Conservation (phyloP, 768 basidiomycete genomes). For the Leccinum disarticulatum region DNA sequence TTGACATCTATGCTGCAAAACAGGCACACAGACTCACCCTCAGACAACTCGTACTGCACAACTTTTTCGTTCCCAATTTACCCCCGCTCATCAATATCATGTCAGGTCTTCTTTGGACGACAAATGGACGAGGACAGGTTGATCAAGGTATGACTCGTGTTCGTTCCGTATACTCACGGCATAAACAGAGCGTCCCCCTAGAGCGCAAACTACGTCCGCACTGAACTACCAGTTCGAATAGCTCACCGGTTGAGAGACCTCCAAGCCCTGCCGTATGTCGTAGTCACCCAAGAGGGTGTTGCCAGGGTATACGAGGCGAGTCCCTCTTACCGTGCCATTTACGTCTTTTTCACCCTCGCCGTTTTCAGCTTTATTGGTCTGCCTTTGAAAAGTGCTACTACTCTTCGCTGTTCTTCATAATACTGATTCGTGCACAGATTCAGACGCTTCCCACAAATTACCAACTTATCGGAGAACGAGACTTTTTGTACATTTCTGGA, state of each 20-base stretch:
- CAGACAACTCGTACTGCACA: slow-evolving; percentile 71
- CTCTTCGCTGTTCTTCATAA: slow-evolving; percentile 1
- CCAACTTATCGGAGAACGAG: slow-evolving; percentile 70
- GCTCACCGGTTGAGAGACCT: slow-evolving; percentile 86
- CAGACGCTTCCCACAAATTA: slow-evolving; percentile 71
- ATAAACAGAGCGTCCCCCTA: slow-evolving; percentile 27
- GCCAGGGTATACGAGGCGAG: slow-evolving; percentile 81
- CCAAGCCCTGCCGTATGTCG: slow-evolving; percentile 82
- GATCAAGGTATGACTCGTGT: slow-evolving; percentile 53
- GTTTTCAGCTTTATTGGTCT: slow-evolving; percentile 72
- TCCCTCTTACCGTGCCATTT: slow-evolving; percentile 5
- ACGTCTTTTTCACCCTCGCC: slow-evolving; percentile 2
- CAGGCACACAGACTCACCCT: slow-evolving; percentile 71
- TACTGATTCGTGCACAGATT: slow-evolving; percentile 45
- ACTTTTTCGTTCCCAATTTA: not conserved
- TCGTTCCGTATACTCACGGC: not conserved
- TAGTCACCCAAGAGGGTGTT: slow-evolving; percentile 83
- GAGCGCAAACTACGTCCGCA: slow-evolving; percentile 91
- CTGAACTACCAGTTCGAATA: slow-evolving; percentile 84
- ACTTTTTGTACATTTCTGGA: slow-evolving; percentile 74
- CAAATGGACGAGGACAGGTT: slow-evolving; percentile 77
- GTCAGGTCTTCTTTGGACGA: slow-evolving; percentile 82
- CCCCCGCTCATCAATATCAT: slow-evolving; percentile 6
- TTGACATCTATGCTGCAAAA: slow-evolving; percentile 78
- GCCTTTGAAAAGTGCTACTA: slow-evolving; percentile 74